Conservation (phyloP, 306 rosid species). For the Heteromeles arbutifolia region DNA sequence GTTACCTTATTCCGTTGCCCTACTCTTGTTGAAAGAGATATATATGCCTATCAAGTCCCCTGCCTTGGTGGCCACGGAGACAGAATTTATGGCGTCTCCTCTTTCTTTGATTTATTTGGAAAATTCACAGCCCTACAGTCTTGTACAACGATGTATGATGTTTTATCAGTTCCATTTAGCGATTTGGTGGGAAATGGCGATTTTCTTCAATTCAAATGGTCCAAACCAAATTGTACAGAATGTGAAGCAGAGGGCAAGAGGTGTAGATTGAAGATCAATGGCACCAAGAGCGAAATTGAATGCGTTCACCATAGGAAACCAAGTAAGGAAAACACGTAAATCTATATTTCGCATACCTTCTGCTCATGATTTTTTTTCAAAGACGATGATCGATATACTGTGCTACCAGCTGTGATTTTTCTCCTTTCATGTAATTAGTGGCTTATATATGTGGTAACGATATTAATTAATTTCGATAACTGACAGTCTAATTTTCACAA, state of each 20-base stretch:
- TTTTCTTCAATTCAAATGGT: conserved; percentile 20
- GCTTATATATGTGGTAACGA: background rate
- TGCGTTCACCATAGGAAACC: background rate
- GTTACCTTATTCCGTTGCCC: conserved; percentile 28
- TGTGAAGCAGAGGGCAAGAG: conserved; percentile 25
- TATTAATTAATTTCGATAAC: background rate
- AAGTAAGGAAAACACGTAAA: conserved; percentile 6
- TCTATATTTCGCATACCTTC: background rate
- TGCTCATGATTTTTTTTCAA: background rate
- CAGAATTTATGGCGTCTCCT: background rate
- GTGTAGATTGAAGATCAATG: conserved; percentile 22
- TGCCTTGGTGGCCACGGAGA: conserved; percentile 10
- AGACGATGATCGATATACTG: too few species aligned
- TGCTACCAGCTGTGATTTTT: too few species aligned
- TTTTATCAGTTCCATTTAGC: background rate
- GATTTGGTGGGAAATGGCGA: accelerated
- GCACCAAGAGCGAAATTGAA: background rate
- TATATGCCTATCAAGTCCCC: background rate
- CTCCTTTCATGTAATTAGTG: too few species aligned
- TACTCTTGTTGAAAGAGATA: background rate
- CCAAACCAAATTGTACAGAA: conserved; percentile 17
- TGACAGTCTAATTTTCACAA: background rate
- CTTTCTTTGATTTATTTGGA: background rate
- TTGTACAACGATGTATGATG: conserved; percentile 27
- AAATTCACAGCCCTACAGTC: background rate